Base-by-base conservation (phyloP, 495 filamentous ascomycete species). In the Aspergillus egyptiacus region DNA sequence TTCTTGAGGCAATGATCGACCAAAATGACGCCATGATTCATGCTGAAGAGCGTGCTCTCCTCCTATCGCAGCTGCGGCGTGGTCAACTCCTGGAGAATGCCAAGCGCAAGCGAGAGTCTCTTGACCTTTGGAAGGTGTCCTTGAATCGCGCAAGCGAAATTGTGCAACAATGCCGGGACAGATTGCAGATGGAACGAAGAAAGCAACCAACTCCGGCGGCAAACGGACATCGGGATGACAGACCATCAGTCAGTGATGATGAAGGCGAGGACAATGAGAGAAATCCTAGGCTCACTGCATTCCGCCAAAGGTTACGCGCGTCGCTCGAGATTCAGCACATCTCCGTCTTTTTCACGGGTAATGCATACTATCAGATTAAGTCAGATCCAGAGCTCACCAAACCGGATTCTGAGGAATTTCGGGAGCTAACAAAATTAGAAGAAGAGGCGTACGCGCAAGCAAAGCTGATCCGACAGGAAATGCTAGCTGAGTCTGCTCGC, bases 1-100 rank as follows among this genome's bases (percentile, higher is more conserved):
- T 96, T 2, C 68, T 97, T 18, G 81, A 87, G 32, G 81, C 83
- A 3, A 95, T 97, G 91, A 82, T 95, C 48, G 90, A 95, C 19
- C 78, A 88, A 47, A 86, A 82, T 11, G 83, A 89, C 22, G 66
- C 69, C 15, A 54, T 66, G 2, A 76, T 86, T 15, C 74, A 81
- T 20, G 63, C 76, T 0, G 83, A 93, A 42, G 82, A 95, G 56
- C 77, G 90, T 18, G 59, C 64, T 7, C 66, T 83, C 11, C 70
- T 94, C 0, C 58, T 77, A 1, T 73, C 74, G 8, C 81, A 79
- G 51, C 58, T 94, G 15, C 67, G 73, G 5, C 73, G 80, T 24
- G 91, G 88, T 2, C 91, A 94, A 54, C 62, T 96, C 6, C 63
- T 86, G 24, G 89, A 87, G 34, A 84, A 84, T 53, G 76, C 77